A percentile compares a stretch with the other conserved stretches of the same genome.
Evolutionary conservation across 2,329 filamentous ascomycete species (phyloP).

Genomic region (Aspergillus sojae): DNA sequence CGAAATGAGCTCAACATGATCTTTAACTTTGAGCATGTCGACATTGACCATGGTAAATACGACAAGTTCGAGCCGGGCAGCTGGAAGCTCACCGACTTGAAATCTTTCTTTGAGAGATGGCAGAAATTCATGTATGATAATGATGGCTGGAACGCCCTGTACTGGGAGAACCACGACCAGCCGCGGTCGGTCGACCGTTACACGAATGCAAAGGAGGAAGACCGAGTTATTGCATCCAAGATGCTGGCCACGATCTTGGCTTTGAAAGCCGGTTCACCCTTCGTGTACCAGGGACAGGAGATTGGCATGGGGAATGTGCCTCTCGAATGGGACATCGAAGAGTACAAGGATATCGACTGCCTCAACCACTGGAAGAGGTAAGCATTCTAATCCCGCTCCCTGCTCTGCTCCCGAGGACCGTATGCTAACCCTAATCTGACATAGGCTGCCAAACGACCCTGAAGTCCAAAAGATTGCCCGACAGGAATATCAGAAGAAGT

Average conservation of each 20-base stretch:
- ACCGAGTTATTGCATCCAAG: constrained; percentile 58
- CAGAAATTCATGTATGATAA: constrained; percentile 62
- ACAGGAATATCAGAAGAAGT: constrained; percentile 43
- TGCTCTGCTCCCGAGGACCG: too few species aligned
- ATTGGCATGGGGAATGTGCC: constrained; percentile 69
- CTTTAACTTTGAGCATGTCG: constrained; percentile 71
- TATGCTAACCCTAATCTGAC: neutral
- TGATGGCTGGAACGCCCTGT: constrained; percentile 66
- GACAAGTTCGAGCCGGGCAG: constrained; percentile 53
- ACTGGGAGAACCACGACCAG: constrained; percentile 69
- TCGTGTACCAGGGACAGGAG: constrained; percentile 72
- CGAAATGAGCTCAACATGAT: constrained; percentile 70
- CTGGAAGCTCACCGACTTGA: constrained; percentile 57
- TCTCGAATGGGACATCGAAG: constrained; percentile 60
- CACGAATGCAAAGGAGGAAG: constrained; percentile 52
- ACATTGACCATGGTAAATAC: constrained; percentile 56
- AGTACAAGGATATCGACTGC: constrained; percentile 70
- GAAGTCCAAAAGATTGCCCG: constrained; percentile 33
- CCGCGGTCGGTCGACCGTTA: constrained; percentile 62
- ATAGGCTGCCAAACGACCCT: constrained; percentile 34
- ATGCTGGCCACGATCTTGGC: constrained; percentile 61
- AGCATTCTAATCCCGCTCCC: neutral
- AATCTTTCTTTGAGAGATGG: constrained; percentile 59
- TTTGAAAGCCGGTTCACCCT: constrained; percentile 64
- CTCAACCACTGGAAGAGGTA: constrained; percentile 58